Conservation (phyloP, 2,329 filamentous ascomycete species). For the Juglanconis sp. region DNA sequence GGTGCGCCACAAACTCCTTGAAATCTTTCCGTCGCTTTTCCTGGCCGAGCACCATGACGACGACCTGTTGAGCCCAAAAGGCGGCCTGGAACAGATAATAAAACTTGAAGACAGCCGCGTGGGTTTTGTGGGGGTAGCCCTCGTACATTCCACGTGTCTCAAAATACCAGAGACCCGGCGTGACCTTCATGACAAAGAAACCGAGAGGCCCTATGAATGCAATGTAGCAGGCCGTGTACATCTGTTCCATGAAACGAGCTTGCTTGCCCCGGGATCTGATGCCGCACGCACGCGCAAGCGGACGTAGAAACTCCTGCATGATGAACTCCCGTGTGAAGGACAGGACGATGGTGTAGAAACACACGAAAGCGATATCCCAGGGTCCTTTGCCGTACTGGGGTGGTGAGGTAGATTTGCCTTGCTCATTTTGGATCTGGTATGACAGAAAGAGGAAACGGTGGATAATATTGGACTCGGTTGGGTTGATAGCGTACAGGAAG, state of each 20-base stretch:
- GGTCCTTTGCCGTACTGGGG: slow-evolving; percentile 83
- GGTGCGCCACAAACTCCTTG: slow-evolving; percentile 86
- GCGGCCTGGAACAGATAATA: slow-evolving; percentile 94
- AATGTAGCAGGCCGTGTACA: slow-evolving; percentile 93
- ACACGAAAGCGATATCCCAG: slow-evolving; percentile 81
- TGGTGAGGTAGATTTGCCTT: slow-evolving; percentile 30
- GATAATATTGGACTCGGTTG: slow-evolving; percentile 73
- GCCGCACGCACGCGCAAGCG: slow-evolving; percentile 68
- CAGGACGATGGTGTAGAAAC: slow-evolving; percentile 84
- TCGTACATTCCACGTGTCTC: slow-evolving; percentile 90
- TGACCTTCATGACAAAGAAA: slow-evolving; percentile 84
- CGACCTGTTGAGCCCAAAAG: slow-evolving; percentile 93
- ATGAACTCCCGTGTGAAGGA: slow-evolving; percentile 93
- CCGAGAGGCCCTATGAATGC: slow-evolving; percentile 76
- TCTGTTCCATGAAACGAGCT: slow-evolving; percentile 91
- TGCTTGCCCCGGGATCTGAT: slow-evolving; percentile 73
- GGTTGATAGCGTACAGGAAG: slow-evolving; percentile 69
- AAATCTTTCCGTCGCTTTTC: slow-evolving; percentile 96
- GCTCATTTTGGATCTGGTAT: slow-evolving; percentile 26
- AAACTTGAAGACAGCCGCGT: slow-evolving; percentile 81
- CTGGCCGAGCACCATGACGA: slow-evolving; percentile 80
- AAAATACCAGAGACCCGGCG: slow-evolving; percentile 88
- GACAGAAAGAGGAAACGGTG: slow-evolving; percentile 78
- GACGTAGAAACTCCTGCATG: slow-evolving; percentile 85
- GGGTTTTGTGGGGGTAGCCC: slow-evolving; percentile 76